Conservation (phyloP, 306 rosid genomes). For the Rosa rugosa region DNA sequence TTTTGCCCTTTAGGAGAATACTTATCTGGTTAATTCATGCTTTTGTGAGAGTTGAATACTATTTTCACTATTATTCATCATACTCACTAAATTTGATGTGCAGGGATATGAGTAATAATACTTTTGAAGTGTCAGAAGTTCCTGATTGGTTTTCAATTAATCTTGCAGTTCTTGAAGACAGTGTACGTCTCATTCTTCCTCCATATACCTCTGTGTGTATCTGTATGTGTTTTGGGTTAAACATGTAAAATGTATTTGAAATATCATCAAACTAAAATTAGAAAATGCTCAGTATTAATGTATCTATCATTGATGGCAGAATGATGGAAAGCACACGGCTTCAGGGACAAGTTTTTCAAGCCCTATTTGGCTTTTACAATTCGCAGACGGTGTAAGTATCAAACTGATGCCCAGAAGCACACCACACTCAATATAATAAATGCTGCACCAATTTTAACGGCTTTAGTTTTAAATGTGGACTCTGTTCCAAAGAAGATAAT, state of each 20-base stretch:
- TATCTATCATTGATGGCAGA: conserved; percentile 6
- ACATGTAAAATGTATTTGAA: neutral
- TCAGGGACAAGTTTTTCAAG: conserved; percentile 9
- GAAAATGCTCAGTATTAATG: too few relatives aligned
- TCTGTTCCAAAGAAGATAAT: neutral
- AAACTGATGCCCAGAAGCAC: neutral
- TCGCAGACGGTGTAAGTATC: conserved; percentile 56
- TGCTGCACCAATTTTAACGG: neutral
- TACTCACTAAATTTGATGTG: conserved; percentile 19
- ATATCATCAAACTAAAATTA: too few relatives aligned
- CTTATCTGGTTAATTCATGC: neutral
- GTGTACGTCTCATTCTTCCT: conserved; percentile 40
- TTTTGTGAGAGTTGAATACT: neutral
- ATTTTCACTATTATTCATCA: too few relatives aligned
- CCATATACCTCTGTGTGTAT: neutral
- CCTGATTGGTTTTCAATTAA: conserved; percentile 49
- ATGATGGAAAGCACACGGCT: too few relatives aligned
- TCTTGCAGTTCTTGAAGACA: conserved; percentile 45
- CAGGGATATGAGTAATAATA: conserved; percentile 67
- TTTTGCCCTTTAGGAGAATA: neutral
- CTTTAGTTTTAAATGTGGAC: conserved; percentile 1
- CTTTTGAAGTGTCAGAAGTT: too few relatives aligned
- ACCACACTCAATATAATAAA: neutral
- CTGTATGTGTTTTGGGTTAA: neutral
- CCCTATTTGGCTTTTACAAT: conserved; percentile 43